Percentiles rank a stretch among this genome's conserved stretches.
phyloP scores from a whole-genome alignment of 2,329 filamentous ascomycete genomes.

The Venturiaceae sp. region DNA sequence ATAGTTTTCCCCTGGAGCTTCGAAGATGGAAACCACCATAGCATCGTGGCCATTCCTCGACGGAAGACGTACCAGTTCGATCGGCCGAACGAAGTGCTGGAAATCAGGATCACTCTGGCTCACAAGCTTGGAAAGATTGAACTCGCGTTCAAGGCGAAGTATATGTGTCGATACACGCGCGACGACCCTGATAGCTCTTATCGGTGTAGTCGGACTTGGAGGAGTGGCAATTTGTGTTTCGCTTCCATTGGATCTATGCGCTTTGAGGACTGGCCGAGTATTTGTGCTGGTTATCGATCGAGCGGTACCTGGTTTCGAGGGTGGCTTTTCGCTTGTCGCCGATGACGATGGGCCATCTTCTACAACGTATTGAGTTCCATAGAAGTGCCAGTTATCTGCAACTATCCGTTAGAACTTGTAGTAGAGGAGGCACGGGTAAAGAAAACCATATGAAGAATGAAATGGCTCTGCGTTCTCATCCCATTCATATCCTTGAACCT shows the following conservation, averaged over 20 bases:
- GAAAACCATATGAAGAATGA: conserved; percentile 27
- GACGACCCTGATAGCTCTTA: conserved; percentile 49
- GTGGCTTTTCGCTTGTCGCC: conserved; percentile 26
- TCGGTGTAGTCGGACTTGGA: conserved; percentile 29
- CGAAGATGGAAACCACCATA: conserved; percentile 74
- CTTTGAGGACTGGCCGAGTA: background rate
- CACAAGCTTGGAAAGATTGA: conserved; percentile 70
- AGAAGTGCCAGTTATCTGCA: conserved; percentile 64
- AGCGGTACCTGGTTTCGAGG: conserved; percentile 26
- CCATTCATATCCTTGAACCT: conserved; percentile 29
- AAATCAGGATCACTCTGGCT: conserved; percentile 62
- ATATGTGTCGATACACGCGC: conserved; percentile 76
- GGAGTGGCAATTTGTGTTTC: conserved; percentile 32
- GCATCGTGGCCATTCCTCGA: conserved; percentile 59
- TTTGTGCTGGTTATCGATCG: background rate
- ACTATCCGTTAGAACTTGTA: background rate
- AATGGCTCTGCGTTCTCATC: conserved; percentile 33
- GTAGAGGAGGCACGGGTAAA: conserved; percentile 6
- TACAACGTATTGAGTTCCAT: conserved; percentile 19
- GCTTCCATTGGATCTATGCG: conserved; percentile 13
- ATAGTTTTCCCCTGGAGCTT: conserved; percentile 66
- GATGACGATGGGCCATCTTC: background rate
- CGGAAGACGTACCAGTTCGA: conserved; percentile 68
- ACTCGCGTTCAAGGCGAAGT: conserved; percentile 77
- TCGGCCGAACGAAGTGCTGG: conserved; percentile 67